Percentiles rank a stretch among this genome's conserved stretches.
These are phyloP conservation scores for Termitomyces bulborhizus DNA, from an alignment of 768 basidiomycete species.

Conservation along the genomic window DNA sequence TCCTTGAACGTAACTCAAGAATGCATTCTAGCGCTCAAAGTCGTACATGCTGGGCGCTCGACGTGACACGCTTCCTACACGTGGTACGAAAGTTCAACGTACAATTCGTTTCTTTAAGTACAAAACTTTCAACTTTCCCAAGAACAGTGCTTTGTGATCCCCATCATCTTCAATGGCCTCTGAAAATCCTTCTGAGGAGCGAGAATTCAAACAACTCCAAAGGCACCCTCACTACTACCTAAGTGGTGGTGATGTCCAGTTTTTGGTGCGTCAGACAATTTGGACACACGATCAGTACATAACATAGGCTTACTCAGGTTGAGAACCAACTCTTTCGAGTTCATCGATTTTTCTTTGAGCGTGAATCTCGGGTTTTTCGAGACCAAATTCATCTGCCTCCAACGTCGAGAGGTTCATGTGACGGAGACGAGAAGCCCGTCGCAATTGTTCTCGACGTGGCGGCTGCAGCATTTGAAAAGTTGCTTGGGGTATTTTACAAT, in stretches of 20 bases:
- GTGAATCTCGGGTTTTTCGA: slow-evolving; percentile 49
- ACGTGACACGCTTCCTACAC: background rate
- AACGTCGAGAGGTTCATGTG: slow-evolving; percentile 21
- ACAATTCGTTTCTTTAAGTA: too few relatives aligned
- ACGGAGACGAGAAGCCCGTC: slow-evolving; percentile 32
- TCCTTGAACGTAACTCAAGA: too few relatives aligned
- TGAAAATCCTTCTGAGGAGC: background rate
- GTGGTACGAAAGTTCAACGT: background rate
- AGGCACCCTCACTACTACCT: slow-evolving; percentile 42
- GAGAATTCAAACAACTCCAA: slow-evolving; percentile 13
- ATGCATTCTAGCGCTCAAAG: slow-evolving; percentile 1
- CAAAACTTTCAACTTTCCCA: background rate
- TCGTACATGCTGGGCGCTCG: background rate
- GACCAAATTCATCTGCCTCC: slow-evolving; percentile 25
- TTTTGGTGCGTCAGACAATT: slow-evolving; percentile 34
- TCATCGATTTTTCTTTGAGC: slow-evolving; percentile 57
- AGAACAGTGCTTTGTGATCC: background rate
- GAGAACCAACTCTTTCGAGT: slow-evolving; percentile 51
- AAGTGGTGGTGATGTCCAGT: slow-evolving; percentile 44
- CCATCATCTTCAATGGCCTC: background rate
- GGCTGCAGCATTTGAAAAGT: slow-evolving; percentile 32
- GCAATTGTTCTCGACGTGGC: slow-evolving; percentile 37
- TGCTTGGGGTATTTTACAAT: slow-evolving; percentile 55
- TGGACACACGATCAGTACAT: background rate
- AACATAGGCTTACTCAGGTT: slow-evolving; percentile 30